Base-by-base conservation (phyloP, 768 basidiomycete genomes). In the Suillus clintonianus region DNA sequence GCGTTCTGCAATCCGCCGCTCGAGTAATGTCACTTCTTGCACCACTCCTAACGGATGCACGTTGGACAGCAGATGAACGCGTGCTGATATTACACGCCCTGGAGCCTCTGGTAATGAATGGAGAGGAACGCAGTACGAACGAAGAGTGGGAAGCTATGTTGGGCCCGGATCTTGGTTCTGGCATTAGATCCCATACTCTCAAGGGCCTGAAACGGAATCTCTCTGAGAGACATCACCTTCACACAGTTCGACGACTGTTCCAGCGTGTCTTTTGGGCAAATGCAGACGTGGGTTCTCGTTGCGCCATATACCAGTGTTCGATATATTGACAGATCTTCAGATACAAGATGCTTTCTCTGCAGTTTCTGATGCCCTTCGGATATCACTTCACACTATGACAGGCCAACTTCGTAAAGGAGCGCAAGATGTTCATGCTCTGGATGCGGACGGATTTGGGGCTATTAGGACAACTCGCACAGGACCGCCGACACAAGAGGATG, bases 181-280 rank as follows among this genome's bases (percentile, higher is more conserved):
- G 94, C 1, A 90, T 95, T 65, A 83, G 86, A 68, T 78, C 81
- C 11, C 81, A 86, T 54, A 76, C 80, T 0, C 78, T 92, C 47
- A 76, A 76, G 56, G 67, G 64, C 43, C 67, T 85, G 61, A 75
- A 70, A 30, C 59, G 51, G 8, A 60, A 59, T 37, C 59, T 67
- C 11, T 60, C 63, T 36, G 24, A 51, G 48, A 48, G 66, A 55
- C 45, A 60, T 63, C 57, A 61, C 60, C 42, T 59, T 58, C 17
- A 57, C 57, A 43, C 60, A 62, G 69, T 42, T 59, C 73, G 47
- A 77, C 82, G 62, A 71, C 77, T 75, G 45, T 76, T 94, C 27
- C 84, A 90, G 56, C 78, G 80, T 34, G 72, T 83, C 9, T 73
- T 94, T 30, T 94, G 93, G 86, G 85, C 86, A 63, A 85, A 84